These are phyloP conservation scores for Aspergillus ostianus DNA, from an alignment of 495 filamentous ascomycete genomes.

Conservation along the genomic window DNA sequence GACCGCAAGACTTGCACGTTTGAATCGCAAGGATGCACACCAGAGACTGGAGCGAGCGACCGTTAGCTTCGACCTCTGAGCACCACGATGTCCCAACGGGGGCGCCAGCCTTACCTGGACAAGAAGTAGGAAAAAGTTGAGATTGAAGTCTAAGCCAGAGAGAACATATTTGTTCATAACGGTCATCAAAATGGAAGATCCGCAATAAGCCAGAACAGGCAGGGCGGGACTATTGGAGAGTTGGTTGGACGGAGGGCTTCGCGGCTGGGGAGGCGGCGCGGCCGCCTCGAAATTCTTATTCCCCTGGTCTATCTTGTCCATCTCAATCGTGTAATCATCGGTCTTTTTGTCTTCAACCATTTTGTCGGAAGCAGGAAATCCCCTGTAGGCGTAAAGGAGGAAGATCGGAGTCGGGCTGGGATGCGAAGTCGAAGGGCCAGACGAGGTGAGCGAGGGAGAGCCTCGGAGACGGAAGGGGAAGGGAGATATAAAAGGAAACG, in stretches of 20 bases:
- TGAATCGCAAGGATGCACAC: constrained; percentile 91
- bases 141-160: constrained; percentile 84
- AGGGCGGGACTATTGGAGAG: constrained; percentile 70
- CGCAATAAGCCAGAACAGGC: constrained; percentile 87
- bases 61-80: not conserved
- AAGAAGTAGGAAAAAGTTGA: constrained; percentile 92
- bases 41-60: constrained; percentile 59
- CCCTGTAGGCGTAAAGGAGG: constrained; percentile 1
- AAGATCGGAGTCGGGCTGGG: not conserved
- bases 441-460: constrained; percentile 9
- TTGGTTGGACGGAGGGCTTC: constrained; percentile 27
- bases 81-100: not conserved
- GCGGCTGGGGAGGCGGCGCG: constrained; percentile 39
- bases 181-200: constrained; percentile 96
- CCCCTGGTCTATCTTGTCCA: constrained; percentile 64
- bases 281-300: constrained; percentile 52
- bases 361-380: constrained; percentile 12
- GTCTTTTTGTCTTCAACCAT: constrained; percentile 85
- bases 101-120: constrained; percentile 70
- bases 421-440: not conserved
- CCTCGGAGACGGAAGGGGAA: constrained; percentile 9
- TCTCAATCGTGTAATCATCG: constrained; percentile 74
- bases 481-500: constrained; percentile 7
- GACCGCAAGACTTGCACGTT: constrained; percentile 72
- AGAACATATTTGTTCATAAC: constrained; percentile 99